Base-by-base conservation (phyloP, 768 basidiomycete species). In the Tulasnella sp. region DNA sequence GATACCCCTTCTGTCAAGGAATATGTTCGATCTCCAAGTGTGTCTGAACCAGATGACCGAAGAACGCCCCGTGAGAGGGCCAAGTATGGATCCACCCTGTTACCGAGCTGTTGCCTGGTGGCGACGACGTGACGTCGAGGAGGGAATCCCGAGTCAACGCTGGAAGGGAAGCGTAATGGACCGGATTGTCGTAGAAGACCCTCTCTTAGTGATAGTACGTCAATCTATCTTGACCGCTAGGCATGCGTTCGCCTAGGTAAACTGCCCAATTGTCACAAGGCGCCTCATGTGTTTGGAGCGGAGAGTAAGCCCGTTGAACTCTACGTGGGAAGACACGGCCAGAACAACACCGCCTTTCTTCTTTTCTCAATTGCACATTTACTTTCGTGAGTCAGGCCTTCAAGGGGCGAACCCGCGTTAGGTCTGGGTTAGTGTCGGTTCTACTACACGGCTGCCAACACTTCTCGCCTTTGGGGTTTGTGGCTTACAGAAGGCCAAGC, bases 31-130 rank as follows among this genome's bases (percentile, higher is more conserved):
- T 87, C 2, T 88, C 90, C 12, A 87, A 78, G 31, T 73, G 31
- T 1, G 64, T 58, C 1, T 82, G 75, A 64, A 97, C 87, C 72
- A 99, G 86, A n/a, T 89, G 89, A 6, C 94, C 95, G 84, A 99
- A 99, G 77, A 96, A 87, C 3, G 96, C 90, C 22, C 99, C 83
- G 85, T 96, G 91, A 69, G 88, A 89, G 0, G 97, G 96, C 94
- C 95, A 96, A 81, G 90, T 87, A 81, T 96, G 94, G 78, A 78
- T 84, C 92, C 94, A 95, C 0, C 84, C 84, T 2, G 31, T 50
- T 18, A 54, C 58, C 9, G 24, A 44, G 40, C 72, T 74, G 42
- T 86, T 83, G 82, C 4, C 74, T 73, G 76, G 78, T 40, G 75
- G 58, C 20, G 58, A 82, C 40, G 64, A 54, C 31, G 76, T 90